phyloP scores from a whole-genome alignment of 345 rosid species.

The Erucastrum elatum region DNA sequence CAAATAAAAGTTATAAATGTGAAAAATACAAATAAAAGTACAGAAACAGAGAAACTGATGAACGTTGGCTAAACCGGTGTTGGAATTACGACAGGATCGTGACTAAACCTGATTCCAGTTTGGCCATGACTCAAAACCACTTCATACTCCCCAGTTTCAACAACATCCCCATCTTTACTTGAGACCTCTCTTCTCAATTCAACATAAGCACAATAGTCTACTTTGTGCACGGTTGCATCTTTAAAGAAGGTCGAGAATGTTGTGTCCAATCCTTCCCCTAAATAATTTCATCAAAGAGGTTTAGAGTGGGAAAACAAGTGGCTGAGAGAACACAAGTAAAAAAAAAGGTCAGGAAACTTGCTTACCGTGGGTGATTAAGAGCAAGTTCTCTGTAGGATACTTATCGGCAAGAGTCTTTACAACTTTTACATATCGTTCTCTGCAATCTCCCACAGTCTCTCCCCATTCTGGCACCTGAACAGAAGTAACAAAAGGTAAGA shows the following conservation, averaged over 20 bases:
- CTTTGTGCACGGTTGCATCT: slow-evolving; percentile 54
- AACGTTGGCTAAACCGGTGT: slow-evolving; percentile 22
- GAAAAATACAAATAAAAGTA: slow-evolving; percentile 10
- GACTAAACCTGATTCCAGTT: slow-evolving; percentile 50
- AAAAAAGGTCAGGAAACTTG: slow-evolving; percentile 1
- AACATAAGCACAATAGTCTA: slow-evolving; percentile 74
- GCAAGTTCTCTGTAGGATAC: slow-evolving; percentile 78
- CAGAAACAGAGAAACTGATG: slow-evolving; percentile 18
- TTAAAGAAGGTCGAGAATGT: slow-evolving; percentile 58
- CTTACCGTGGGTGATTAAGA: slow-evolving; percentile 84
- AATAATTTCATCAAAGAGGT: neutral
- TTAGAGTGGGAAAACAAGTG: neutral
- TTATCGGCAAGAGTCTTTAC: slow-evolving; percentile 65
- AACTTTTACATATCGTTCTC: slow-evolving; percentile 54
- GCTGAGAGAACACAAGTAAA: neutral
- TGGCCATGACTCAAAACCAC: slow-evolving; percentile 32
- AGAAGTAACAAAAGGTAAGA: neutral
- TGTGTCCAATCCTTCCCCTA: slow-evolving; percentile 93
- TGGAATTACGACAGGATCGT: slow-evolving; percentile 24
- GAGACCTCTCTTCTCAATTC: slow-evolving; percentile 53
- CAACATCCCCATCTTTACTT: slow-evolving; percentile 28
- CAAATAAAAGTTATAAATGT: too few species aligned
- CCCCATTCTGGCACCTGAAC: slow-evolving; percentile 77
- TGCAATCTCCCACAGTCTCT: slow-evolving; percentile 48
- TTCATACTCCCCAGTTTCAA: slow-evolving; percentile 53